A percentile compares a stretch with the other conserved stretches of the same genome.
phyloP scores from a whole-genome alignment of 2,329 filamentous ascomycete species.

The Paraphoma sp. region DNA sequence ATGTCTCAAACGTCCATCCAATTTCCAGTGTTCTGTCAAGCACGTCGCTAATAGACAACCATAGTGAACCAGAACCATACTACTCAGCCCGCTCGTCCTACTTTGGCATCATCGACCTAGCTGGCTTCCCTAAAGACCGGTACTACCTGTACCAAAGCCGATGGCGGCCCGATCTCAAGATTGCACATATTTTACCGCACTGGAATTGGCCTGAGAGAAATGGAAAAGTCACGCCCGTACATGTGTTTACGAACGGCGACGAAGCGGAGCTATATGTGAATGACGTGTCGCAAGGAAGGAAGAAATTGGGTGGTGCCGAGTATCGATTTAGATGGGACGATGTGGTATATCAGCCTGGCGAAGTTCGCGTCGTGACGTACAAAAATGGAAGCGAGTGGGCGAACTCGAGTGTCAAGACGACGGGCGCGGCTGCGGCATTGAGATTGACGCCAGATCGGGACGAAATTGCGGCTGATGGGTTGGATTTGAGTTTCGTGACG shows the following conservation, averaged over 20 bases:
- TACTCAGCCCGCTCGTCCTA: constrained; percentile 56
- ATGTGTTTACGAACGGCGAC: constrained; percentile 60
- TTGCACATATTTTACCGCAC: constrained; percentile 62
- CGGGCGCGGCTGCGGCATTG: constrained; percentile 49
- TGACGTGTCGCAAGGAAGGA: constrained; percentile 53
- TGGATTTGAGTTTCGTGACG: constrained; percentile 57
- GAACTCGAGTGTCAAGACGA: constrained; percentile 49
- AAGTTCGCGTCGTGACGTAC: constrained; percentile 57
- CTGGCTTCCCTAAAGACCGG: constrained; percentile 64
- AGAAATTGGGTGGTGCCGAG: constrained; percentile 40
- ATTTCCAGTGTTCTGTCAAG: too few relatives aligned
- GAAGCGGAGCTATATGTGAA: constrained; percentile 64
- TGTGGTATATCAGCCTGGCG: constrained; percentile 57
- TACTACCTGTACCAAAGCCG: constrained; percentile 63
- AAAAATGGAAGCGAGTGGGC: constrained; percentile 59
- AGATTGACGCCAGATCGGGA: constrained; percentile 51
- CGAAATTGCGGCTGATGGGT: constrained; percentile 49
- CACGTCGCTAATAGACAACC: not conserved
- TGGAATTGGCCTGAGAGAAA: constrained; percentile 62
- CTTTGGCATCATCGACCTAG: constrained; percentile 64
- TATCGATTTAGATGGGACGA: constrained; percentile 64
- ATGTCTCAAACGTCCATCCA: too few relatives aligned
- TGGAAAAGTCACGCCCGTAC: constrained; percentile 59
- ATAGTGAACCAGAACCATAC: not conserved
- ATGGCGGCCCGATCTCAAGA: constrained; percentile 56